Evolutionary conservation across 2,329 filamentous ascomycete genomes (phyloP).

Genomic region (Aspergillus sp.): DNA sequence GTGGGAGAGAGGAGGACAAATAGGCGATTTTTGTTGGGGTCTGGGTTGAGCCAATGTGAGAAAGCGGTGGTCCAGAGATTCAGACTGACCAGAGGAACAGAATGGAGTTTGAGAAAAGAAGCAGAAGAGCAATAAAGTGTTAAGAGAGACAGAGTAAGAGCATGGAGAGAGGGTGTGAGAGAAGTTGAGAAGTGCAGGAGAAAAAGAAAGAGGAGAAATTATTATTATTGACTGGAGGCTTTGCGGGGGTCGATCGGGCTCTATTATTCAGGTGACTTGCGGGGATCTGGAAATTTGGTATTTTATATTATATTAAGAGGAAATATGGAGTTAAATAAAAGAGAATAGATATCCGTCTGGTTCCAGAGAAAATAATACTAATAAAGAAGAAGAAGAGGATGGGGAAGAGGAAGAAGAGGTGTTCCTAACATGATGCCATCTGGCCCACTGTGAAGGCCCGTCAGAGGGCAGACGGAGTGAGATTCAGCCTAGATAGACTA

Average conservation of each 20-base stretch:
- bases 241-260: background rate
- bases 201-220: constrained; percentile 6
- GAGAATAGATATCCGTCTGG: background rate
- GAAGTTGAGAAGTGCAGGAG: constrained; percentile 11
- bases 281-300: too few species aligned
- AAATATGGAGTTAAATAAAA: background rate
- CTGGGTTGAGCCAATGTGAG: too few species aligned
- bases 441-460: background rate
- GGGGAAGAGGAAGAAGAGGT: background rate
- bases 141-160: constrained; percentile 6
- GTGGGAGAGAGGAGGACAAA: constrained; percentile 2
- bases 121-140: constrained; percentile 1
- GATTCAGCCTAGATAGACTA: too few species aligned
- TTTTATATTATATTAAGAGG: background rate
- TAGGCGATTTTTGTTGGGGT: background rate
- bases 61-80: background rate
- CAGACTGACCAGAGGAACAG: constrained; percentile 5
- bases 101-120: constrained; percentile 3
- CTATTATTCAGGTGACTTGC: background rate
- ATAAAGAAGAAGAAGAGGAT: background rate
- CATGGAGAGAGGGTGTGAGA: constrained; percentile 5
- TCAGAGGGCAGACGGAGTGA: too few species aligned
- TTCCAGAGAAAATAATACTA: background rate
- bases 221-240: background rate
- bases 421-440: background rate